A percentile compares a stretch with the other conserved stretches of the same genome.
phyloP scores from a whole-genome alignment of 805 yeast genomes.

The Cyberlindnera xylosilytica region DNA sequence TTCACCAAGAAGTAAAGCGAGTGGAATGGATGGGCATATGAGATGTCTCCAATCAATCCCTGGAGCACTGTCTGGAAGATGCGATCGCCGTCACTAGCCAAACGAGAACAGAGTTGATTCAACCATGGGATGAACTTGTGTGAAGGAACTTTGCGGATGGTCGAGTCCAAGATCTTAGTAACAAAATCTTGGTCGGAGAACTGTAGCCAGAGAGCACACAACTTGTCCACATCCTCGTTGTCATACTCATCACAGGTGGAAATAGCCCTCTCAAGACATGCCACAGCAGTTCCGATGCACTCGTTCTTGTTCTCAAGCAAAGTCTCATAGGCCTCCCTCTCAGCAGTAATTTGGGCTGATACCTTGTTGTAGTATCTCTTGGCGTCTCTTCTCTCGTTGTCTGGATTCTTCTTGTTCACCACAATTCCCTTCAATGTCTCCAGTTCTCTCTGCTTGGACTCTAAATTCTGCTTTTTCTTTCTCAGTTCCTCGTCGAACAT shows the following conservation, averaged over 20 bases:
- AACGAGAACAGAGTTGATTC: constrained; percentile 73
- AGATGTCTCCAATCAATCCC: constrained; percentile 42
- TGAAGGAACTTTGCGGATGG: constrained; percentile 46
- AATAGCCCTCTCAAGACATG: constrained; percentile 57
- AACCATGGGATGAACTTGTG: constrained; percentile 75
- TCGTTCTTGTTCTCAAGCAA: constrained; percentile 36
- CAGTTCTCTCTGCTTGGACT: constrained; percentile 44
- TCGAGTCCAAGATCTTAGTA: constrained; percentile 38
- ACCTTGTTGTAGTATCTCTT: constrained; percentile 49
- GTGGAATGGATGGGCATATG: constrained; percentile 68
- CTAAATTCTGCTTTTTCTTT: constrained; percentile 38
- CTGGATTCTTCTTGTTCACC: constrained; percentile 37
- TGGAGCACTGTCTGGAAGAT: constrained; percentile 56
- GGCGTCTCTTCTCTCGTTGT: constrained; percentile 50
- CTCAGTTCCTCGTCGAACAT: constrained; percentile 42
- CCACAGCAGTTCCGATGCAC: constrained; percentile 52
- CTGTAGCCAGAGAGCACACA: constrained; percentile 83
- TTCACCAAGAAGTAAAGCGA: constrained; percentile 62
- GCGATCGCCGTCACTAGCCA: constrained; percentile 41
- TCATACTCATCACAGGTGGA: constrained; percentile 39
- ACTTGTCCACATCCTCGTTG: constrained; percentile 64
- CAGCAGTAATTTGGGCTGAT: constrained; percentile 45
- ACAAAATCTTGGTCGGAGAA: constrained; percentile 44
- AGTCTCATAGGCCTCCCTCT: constrained; percentile 41
- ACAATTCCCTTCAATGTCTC: constrained; percentile 45